Evolutionary conservation across 2,329 filamentous ascomycete species (phyloP).

Genomic region (Botrytis aclada): DNA sequence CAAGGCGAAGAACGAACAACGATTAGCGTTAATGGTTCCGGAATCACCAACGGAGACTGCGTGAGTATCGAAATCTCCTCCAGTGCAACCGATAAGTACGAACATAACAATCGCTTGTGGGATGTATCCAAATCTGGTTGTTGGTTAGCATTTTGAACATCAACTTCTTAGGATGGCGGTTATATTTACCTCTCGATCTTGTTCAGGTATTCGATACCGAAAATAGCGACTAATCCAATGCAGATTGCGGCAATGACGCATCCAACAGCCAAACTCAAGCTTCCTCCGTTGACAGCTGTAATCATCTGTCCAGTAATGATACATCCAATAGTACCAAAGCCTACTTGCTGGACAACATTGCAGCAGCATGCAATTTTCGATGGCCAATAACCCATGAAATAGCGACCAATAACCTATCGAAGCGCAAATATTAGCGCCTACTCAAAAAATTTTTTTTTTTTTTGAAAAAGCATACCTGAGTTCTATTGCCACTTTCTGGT

Average conservation of each 20-base stretch:
- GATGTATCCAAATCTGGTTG: constrained; percentile 44
- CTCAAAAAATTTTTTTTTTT: too few species aligned
- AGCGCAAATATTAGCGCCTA: not conserved
- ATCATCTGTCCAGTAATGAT: constrained; percentile 27
- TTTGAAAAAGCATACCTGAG: constrained; percentile 46
- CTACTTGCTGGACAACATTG: constrained; percentile 57
- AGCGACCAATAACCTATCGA: constrained; percentile 52
- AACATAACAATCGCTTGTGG: constrained; percentile 55
- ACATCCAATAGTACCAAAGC: constrained; percentile 59
- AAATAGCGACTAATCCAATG: constrained; percentile 22
- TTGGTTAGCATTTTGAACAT: not conserved
- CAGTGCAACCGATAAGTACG: constrained; percentile 55
- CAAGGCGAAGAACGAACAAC: constrained; percentile 48
- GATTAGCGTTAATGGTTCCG: constrained; percentile 48
- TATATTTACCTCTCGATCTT: constrained; percentile 20
- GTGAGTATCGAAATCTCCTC: constrained; percentile 51
- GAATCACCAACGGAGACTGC: constrained; percentile 48
- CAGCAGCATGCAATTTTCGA: constrained; percentile 60
- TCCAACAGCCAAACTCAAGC: constrained; percentile 11
- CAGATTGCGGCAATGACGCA: constrained; percentile 26
- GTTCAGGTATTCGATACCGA: constrained; percentile 23
- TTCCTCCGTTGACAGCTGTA: constrained; percentile 23
- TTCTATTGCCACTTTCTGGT: constrained; percentile 56
- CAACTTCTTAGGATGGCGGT: not conserved
- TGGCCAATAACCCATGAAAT: constrained; percentile 62